These are phyloP conservation scores for Pichia sp. DNA, from an alignment of 1,139 yeast species.

Conservation along the genomic window DNA sequence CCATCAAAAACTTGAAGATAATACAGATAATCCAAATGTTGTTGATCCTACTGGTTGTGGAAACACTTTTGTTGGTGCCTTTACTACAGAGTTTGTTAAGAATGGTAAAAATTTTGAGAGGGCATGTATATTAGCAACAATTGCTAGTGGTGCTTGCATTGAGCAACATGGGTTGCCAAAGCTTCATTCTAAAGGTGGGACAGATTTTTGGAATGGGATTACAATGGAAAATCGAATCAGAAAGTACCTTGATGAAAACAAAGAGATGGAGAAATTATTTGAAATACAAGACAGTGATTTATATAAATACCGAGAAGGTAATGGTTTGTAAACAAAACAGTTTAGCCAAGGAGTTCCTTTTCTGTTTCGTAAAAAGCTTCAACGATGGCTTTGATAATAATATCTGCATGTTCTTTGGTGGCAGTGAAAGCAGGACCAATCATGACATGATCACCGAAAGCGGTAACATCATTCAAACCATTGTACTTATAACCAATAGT, in stretches of 20 bases:
- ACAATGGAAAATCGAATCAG: constrained; percentile 30
- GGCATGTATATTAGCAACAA: constrained; percentile 62
- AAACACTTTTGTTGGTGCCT: constrained; percentile 79
- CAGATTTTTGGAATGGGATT: constrained; percentile 51
- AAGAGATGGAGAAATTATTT: background rate
- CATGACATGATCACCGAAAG: constrained; percentile 41
- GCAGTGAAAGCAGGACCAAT: constrained; percentile 46
- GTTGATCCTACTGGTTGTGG: constrained; percentile 95
- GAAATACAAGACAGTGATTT: too few relatives aligned
- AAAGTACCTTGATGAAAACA: constrained; percentile 22
- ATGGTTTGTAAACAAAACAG: background rate
- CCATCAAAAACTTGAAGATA: constrained; percentile 36
- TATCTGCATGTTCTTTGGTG: constrained; percentile 39
- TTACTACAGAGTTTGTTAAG: constrained; percentile 52
- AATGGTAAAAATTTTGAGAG: constrained; percentile 41
- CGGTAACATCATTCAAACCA: constrained; percentile 27
- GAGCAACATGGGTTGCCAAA: constrained; percentile 72
- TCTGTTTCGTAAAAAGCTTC: constrained; percentile 25
- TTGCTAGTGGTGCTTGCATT: constrained; percentile 73
- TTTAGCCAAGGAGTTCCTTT: constrained; percentile 14
- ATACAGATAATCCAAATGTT: constrained; percentile 31
- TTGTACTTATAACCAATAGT: constrained; percentile 26
- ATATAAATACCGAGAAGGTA: too few relatives aligned
- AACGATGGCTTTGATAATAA: constrained; percentile 31
- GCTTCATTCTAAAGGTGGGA: constrained; percentile 14